These are phyloP conservation scores for Lenzites betulinus DNA, from an alignment of 768 basidiomycete species.

Conservation along the genomic window DNA sequence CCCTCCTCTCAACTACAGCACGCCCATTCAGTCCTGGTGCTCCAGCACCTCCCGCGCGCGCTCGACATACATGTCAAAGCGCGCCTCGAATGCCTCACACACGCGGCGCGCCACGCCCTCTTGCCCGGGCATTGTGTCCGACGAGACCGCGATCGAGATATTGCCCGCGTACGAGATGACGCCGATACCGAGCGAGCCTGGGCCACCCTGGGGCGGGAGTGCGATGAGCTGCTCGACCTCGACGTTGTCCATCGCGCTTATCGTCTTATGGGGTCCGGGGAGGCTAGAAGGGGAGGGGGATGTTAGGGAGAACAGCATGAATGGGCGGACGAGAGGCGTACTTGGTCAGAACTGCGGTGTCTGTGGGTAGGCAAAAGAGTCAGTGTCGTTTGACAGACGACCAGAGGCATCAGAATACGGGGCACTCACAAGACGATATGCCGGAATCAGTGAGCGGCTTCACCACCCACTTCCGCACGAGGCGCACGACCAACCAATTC, in stretches of 20 bases:
- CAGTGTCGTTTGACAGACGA: no score
- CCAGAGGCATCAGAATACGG: not conserved
- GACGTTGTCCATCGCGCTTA: conserved; percentile 23
- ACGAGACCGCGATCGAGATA: conserved; percentile 25
- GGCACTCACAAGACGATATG: conserved; percentile 23
- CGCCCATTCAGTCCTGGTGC: conserved; percentile 11
- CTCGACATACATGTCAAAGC: conserved; percentile 26
- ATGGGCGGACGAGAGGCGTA: not conserved
- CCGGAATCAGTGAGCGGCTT: conserved; percentile 20
- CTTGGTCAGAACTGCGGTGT: conserved; percentile 27
- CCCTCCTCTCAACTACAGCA: no score
- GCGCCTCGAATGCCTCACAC: conserved; percentile 25
- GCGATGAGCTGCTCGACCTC: conserved; percentile 25
- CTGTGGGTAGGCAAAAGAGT: not conserved
- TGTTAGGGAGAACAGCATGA: not conserved
- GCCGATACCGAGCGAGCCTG: conserved; percentile 28
- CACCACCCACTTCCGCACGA: conserved; percentile 13
- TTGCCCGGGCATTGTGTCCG: conserved; percentile 23
- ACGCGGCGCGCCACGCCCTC: conserved; percentile 24
- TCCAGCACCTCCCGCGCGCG: conserved; percentile 25
- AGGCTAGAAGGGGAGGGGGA: conserved; percentile 21
- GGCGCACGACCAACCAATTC: not conserved
- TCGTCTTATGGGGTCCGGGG: conserved; percentile 26
- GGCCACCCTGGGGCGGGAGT: conserved; percentile 27
- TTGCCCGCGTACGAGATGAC: conserved; percentile 31